phyloP scores from a whole-genome alignment of 352 stramenopile genomes.

The Sclerospora graminicola region DNA sequence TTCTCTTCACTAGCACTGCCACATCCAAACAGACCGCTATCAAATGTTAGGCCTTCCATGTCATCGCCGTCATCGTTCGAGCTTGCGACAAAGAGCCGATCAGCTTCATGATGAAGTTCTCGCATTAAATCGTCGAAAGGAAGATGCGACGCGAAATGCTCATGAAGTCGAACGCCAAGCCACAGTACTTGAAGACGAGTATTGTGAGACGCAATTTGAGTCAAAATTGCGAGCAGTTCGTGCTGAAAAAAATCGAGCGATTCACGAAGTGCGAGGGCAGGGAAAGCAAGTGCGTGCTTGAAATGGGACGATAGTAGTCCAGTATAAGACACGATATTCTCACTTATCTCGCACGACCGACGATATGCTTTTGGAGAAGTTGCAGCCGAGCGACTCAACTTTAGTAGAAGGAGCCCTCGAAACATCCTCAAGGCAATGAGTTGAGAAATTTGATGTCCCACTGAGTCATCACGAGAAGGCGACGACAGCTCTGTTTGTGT shows the following conservation, averaged over 20 bases:
- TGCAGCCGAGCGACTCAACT: constrained; percentile 20
- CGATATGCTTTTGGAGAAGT: constrained; percentile 20
- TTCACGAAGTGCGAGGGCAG: constrained; percentile 33
- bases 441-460: constrained; percentile 39
- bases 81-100: constrained; percentile 8
- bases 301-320: constrained; percentile 46
- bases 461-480: not conserved
- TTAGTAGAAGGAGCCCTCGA: constrained; percentile 32
- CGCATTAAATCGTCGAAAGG: constrained; percentile 31
- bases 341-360: constrained; percentile 1
- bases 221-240: constrained; percentile 36
- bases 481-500: constrained; percentile 1
- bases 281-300: constrained; percentile 25
- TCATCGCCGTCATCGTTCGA: no score
- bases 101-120: constrained; percentile 29
- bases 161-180: constrained; percentile 37
- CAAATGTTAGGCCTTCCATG: no score
- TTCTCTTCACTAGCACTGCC: no score
- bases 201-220: constrained; percentile 33
- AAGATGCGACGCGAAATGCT: constrained; percentile 20
- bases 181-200: constrained; percentile 50
- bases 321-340: constrained; percentile 39
- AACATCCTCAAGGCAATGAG: constrained; percentile 57
- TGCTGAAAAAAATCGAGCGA: constrained; percentile 53
- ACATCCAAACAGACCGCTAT: no score